Percentiles rank a stretch among this genome's conserved stretches.
These are phyloP conservation scores for Nepenthes gracilis DNA, from an alignment of 148 eudicot genomes.

Conservation along the genomic window DNA sequence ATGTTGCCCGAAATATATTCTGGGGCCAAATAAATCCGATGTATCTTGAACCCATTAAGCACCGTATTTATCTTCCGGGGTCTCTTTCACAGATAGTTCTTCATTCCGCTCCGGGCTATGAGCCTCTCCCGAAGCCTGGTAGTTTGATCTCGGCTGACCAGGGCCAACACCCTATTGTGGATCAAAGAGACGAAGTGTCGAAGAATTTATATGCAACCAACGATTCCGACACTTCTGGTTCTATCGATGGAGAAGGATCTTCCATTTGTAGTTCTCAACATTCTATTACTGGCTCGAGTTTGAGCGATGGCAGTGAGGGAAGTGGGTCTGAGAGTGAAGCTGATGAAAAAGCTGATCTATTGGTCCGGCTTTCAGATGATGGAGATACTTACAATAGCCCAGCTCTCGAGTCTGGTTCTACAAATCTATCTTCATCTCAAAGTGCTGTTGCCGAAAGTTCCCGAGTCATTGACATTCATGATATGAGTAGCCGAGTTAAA, in stretches of 20 bases:
- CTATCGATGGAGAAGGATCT: conserved; percentile 43
- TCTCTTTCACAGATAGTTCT: conserved; percentile 98
- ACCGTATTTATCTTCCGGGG: conserved; percentile 90
- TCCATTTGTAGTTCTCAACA: conserved; percentile 58
- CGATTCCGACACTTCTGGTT: conserved; percentile 59
- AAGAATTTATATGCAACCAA: conserved; percentile 31
- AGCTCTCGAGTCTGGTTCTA: conserved; percentile 43
- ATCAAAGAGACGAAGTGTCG: conserved; percentile 17
- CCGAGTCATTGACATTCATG: conserved; percentile 66
- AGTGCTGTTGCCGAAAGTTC: conserved; percentile 26
- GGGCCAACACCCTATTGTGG: conserved; percentile 13
- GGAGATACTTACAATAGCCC: conserved; percentile 23
- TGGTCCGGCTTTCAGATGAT: conserved; percentile 68
- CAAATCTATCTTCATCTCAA: conserved; percentile 29
- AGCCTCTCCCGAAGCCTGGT: conserved; percentile 91
- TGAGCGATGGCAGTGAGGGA: conserved; percentile 23
- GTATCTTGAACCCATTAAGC: conserved; percentile 31
- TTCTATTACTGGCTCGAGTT: conserved; percentile 40
- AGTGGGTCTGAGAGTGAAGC: conserved; percentile 33
- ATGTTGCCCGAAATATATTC: conserved; percentile 40
- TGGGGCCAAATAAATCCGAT: conserved; percentile 25
- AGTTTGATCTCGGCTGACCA: conserved; percentile 33
- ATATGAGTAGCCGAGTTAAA: conserved; percentile 55
- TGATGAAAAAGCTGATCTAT: conserved; percentile 26
- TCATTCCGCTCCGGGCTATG: conserved; percentile 97